Base-by-base conservation (phyloP, 768 basidiomycete species). In the Glaciozyma martinii region DNA sequence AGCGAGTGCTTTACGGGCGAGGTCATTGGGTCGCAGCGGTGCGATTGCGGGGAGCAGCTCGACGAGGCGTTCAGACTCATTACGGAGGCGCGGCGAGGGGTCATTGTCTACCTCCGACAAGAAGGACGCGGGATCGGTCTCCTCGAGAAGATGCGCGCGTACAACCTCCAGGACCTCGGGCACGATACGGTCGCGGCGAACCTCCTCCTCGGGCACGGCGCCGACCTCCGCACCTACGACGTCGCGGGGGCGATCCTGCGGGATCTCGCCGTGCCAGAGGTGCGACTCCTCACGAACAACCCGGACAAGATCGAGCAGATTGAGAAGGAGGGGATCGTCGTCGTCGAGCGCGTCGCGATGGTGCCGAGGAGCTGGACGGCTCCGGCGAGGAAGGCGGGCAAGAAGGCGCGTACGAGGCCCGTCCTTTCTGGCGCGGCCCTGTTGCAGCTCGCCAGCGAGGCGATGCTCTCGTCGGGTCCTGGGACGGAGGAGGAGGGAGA, bases 111-210 rank as follows among this genome's bases (percentile, higher is more conserved):
- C 77, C 82, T 99, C 64, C 86, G 94, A 19, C 95, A 99, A 76
- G 95, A 99, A 76, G 95, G 95, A 40, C 86, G 95, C 25, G 95
- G 95, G 18, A 99, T 99, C 71, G 95, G 95, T 0, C 80, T 99
- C 4, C 78, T 97, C 44, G 92, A 91, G 57, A 99, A 99, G 78
- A 89, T 99, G 64, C 84, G 88, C 42, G 95, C 95, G 19, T 99
- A 99, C 79, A 99, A 99, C 75, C 80, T 98, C 25, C 95, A 98
- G 76, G 95, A 99, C 76, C 79, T 99, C 58, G 95, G 95, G 0
- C 90, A 97, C 74, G 95, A 98, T 78, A 99, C 95, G n/a, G 95
- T 99, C 71, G 86, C 89, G 7, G 95, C 95, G 32, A 99, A 99
- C 76, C 79, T 98, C 46, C 83, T 95, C 82, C 85, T 99, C 37